Conservation (phyloP, 768 basidiomycete species). For the Megacollybia marginata region DNA sequence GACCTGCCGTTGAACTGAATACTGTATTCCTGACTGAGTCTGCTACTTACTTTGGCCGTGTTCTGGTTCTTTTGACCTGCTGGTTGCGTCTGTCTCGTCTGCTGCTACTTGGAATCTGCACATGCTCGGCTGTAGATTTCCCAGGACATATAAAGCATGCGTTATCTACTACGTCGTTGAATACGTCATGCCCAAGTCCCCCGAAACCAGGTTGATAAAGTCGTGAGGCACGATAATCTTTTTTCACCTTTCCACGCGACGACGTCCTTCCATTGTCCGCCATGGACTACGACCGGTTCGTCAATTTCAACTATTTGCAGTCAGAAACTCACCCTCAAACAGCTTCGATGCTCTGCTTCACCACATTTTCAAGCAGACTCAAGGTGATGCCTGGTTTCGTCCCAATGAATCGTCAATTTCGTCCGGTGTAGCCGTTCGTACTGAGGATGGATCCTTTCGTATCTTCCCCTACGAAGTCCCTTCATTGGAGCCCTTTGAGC, state of each 20-base stretch:
- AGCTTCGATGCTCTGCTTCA: conserved; percentile 69
- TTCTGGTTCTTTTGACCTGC: too few relatives aligned
- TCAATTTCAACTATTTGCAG: not conserved
- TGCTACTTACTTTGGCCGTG: too few relatives aligned
- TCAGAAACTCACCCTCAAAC: not conserved
- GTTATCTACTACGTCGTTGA: too few relatives aligned
- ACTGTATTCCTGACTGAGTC: too few relatives aligned
- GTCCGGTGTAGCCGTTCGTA: conserved; percentile 60
- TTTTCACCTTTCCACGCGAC: not conserved
- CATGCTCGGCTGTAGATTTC: too few relatives aligned
- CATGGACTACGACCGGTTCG: conserved; percentile 63
- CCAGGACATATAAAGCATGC: too few relatives aligned
- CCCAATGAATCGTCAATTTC: conserved; percentile 69
- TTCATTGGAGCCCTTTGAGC: conserved; percentile 69
- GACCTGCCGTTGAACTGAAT: too few relatives aligned
- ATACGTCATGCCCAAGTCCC: too few relatives aligned
- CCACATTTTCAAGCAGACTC: conserved; percentile 72
- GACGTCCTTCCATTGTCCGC: not conserved
- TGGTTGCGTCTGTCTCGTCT: too few relatives aligned
- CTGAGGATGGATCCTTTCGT: conserved; percentile 50
- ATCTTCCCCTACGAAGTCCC: conserved; percentile 81
- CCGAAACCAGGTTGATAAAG: not conserved
- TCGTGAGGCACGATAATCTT: not conserved
- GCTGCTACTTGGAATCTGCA: too few relatives aligned
- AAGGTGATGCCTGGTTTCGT: conserved; percentile 80